Base-by-base conservation (phyloP, 208 protist species). In the Wallacemonas sp. region DNA sequence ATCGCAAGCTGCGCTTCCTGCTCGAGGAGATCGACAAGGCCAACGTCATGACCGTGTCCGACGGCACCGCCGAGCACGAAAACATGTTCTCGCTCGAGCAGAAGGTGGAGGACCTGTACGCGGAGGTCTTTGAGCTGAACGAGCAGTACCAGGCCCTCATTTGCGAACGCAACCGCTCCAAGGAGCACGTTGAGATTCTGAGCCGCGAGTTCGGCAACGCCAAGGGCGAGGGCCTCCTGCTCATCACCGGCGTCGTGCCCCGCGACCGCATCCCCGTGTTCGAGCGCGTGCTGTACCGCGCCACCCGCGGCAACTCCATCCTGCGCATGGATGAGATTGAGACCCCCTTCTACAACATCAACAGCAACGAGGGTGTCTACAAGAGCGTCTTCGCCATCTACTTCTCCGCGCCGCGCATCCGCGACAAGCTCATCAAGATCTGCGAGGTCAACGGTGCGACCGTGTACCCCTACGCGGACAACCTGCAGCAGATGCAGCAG, bases 351-450 rank as follows among this genome's bases (percentile, higher is more conserved):
- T 91, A 95, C 52, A 97, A 97, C 65, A 90, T 87, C 38, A 70
- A 69, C 39, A 79, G 57, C 33, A 91, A 87, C 65, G 82, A 96
- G 67, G 45, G 65, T 3, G 72, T 98, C 10, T 73, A 86, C 38
- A 99, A 99, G 79, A 84, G 57, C 54, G 97, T 99, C 45, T 99
- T 99, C 72, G 95, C 96, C 45, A 89, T 99, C 49, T 99, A 99
- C 79, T 99, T 97, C 86, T 96, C 97, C n/a, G 98, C 97, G 16
- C 78, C 90, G 8, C 80, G 89, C 23, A 65, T 98, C 7, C 76
- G 91, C 50, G 77, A 86, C 36, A 98, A 93, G 74, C 91, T 99
- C 29, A 87, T 72, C 44, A 98, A 98, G 81, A 98, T 99, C 49
- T 98, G 97, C 62, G 98, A 98, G 70, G 88, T 90, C 25, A 98